These are phyloP conservation scores for Dactylellina haptotyla DNA, from an alignment of 2,329 filamentous ascomycete genomes.

Conservation along the genomic window DNA sequence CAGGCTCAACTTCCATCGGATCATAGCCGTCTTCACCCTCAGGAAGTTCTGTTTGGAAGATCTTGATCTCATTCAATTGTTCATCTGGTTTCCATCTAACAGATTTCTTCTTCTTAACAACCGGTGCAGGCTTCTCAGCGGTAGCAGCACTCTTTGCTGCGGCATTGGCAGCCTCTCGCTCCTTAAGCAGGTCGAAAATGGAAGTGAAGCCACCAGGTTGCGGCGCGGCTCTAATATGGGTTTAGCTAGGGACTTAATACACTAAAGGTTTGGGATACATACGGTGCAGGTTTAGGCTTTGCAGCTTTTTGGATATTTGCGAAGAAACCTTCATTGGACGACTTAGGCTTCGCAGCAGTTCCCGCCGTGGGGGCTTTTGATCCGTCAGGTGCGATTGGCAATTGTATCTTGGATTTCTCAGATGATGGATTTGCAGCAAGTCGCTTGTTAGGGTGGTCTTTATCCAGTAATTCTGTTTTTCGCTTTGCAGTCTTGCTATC, in stretches of 20 bases:
- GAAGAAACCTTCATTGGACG: conserved; percentile 47
- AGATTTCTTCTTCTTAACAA: conserved; percentile 51
- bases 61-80: conserved; percentile 37
- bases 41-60: conserved; percentile 49
- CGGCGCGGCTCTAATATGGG: conserved; percentile 14
- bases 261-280: conserved; percentile 1
- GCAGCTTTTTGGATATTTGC: conserved; percentile 49
- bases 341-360: conserved; percentile 28
- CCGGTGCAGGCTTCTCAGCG: conserved; percentile 37
- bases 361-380: conserved; percentile 6
- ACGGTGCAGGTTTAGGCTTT: conserved; percentile 46
- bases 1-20: conserved; percentile 44
- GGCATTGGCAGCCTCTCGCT: conserved; percentile 49
- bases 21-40: conserved; percentile 49
- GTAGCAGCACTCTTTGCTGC: conserved; percentile 33
- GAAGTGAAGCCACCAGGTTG: conserved; percentile 52
- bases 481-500: conserved; percentile 40
- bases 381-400: conserved; percentile 45
- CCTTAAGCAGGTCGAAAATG: conserved; percentile 49
- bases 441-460: conserved; percentile 43
- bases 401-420: conserved; percentile 46
- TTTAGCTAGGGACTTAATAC: neutral
- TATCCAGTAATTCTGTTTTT: conserved; percentile 39
- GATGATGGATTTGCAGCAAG: conserved; percentile 39
- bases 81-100: conserved; percentile 52